These are phyloP conservation scores for Malassezia equina DNA, from an alignment of 1,284 basidiomycete genomes.

Conservation along the genomic window DNA sequence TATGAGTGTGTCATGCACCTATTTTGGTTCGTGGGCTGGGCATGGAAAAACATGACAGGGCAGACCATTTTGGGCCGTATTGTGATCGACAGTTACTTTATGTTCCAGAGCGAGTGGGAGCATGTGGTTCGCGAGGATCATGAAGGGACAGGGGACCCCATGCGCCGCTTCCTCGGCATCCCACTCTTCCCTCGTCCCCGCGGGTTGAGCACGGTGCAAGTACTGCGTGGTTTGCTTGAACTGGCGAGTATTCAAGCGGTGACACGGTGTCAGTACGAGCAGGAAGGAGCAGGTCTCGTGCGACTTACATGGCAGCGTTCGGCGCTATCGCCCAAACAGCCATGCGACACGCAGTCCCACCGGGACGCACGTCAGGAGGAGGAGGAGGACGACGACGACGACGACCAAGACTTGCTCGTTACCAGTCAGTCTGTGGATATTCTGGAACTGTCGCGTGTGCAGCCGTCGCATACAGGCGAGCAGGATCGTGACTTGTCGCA, in stretches of 20 bases:
- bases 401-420: slow-evolving; percentile 39
- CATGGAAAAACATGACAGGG: slow-evolving; percentile 34
- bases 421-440: slow-evolving; percentile 39
- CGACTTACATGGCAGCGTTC: slow-evolving; percentile 21
- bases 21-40: slow-evolving; percentile 42
- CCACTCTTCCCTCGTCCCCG: slow-evolving; percentile 18
- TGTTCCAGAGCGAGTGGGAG: slow-evolving; percentile 42
- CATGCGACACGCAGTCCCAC: neutral
- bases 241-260: slow-evolving; percentile 38
- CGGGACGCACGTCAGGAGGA: neutral
- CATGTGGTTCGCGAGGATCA: slow-evolving; percentile 40
- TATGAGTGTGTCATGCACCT: slow-evolving; percentile 22
- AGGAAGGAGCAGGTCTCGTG: slow-evolving; percentile 35
- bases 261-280: slow-evolving; percentile 32
- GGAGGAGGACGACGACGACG: slow-evolving; percentile 22
- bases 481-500: neutral
- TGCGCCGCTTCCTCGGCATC: neutral
- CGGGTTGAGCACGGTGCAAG: slow-evolving; percentile 35
- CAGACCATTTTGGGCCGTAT: slow-evolving; percentile 38
- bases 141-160: slow-evolving; percentile 27
- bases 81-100: slow-evolving; percentile 30
- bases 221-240: slow-evolving; percentile 36
- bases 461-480: neutral
- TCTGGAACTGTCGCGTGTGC: slow-evolving; percentile 30
- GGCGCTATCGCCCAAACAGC: neutral